Base-by-base conservation (phyloP, 1,139 yeast genomes). In the Lodderomyces elongisporus region DNA sequence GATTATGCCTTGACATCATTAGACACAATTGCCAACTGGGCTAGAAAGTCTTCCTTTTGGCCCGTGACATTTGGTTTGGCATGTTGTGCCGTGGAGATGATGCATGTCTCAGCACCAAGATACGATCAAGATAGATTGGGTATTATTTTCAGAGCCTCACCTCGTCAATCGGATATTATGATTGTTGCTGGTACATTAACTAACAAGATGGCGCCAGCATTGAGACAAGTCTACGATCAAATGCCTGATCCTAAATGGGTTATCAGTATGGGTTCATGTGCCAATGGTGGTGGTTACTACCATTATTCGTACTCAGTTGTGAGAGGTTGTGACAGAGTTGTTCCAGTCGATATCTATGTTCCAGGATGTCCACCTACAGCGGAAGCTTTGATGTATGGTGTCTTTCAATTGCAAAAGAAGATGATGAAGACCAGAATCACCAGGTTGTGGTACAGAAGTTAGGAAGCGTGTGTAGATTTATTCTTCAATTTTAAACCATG, bases 311-410 rank as follows among this genome's bases (percentile, higher is more conserved):
- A 85, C 62, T 77, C 89, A 22, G 95, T 85, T 21, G 93, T 85
- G 18, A 74, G 95, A 56, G 95, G 95, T 30, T 87, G 94, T 54
- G 95, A 85, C 66, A 70, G 95, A 56, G 70, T 85, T 40, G 78
- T 85, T 28, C 95, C 95, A 9, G 95, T 85, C 25, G 95, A 85
- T 57, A 84, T 85, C 33, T 85, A 85, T 53, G 95, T 85, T 32
- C 95, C 95, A 14, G 95, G 95, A 7, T 85, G 95, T 63, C 95
- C 95, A 17, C 95, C 95, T 33, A 83, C 95, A 18, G 74, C 89
- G 35, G 95, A 85, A 63, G 95, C 95, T 6, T 78, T 85, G 62
- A 77, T 85, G 87, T 85, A 85, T 58, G 95, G 95, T 41, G 81
- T 85, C 28, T 82, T 85, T 72, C 89, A 82, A 62, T 70, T 85